Evolutionary conservation across 495 filamentous ascomycete genomes (phyloP), one percentile per base, ranked within the genome.

Genomic region (Peziza echinospora): DNA sequence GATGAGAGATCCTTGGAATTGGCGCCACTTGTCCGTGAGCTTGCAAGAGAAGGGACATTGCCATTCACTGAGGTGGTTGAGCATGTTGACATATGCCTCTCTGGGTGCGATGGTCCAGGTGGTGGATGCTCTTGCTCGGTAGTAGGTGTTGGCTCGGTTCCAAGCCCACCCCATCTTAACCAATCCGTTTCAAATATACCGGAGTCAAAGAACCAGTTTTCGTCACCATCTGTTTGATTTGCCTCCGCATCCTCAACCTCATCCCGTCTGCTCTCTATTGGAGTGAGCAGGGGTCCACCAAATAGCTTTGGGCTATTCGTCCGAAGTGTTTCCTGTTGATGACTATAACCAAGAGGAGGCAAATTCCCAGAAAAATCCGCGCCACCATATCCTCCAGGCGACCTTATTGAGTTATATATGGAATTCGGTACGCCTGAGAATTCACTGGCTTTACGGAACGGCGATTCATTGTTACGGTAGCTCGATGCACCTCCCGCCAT

Each of bases 151-250:
- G 24, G 48, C 5, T 47, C 11, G 40, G 51, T 28, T 43, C 49
- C 24, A 41, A 51, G 45, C 17, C 51, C 53, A 10, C 56, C 56
- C 56, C 56, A 59, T 43, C 56, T 51, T 16, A 59, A 40, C 56
- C 56, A 59, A 40, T 59, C 56, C 19, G 56, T 59, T 13, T 59
- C 56, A 22, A 59, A 56, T 10, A 59, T 53, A 16, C 46, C 56
- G 48, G 54, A 54, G 24, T 59, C 56, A 41, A 59, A 58, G 43
- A 56, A 59, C 40, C 49, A 59, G 21, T 52, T 59, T 22, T 59
- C 56, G 26, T 49, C 52, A 26, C 26, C 43, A 22, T 54, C 55
- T 11, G 54, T 21, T 1, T 37, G 30, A 37, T 13, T 17, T 7
- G 30, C 13, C 13, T 5, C 30, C 19, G 13, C 30, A n/a, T n/a